These are phyloP conservation scores for Glycine latifolia DNA, from an alignment of 306 rosid species.

Conservation along the genomic window DNA sequence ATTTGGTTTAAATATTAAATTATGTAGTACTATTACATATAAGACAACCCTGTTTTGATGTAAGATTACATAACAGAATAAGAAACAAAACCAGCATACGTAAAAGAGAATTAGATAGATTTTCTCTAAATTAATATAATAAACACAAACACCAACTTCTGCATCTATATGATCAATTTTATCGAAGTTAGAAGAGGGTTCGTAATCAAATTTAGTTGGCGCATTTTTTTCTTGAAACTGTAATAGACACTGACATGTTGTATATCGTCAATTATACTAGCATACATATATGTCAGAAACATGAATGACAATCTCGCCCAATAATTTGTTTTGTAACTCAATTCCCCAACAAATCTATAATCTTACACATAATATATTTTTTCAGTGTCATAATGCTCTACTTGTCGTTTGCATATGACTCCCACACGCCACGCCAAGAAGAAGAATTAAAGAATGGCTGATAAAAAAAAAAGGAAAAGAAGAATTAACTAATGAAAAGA, in stretches of 20 bases:
- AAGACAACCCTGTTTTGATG: neutral
- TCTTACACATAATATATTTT: slow-evolving; percentile 34
- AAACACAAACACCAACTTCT: neutral
- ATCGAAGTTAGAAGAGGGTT: neutral
- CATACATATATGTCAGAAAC: slow-evolving; percentile 12
- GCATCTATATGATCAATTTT: slow-evolving; percentile 23
- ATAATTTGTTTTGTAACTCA: slow-evolving; percentile 41
- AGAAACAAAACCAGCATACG: too few species aligned
- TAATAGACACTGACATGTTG: neutral
- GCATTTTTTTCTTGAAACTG: neutral
- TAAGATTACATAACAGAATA: neutral
- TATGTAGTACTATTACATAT: neutral
- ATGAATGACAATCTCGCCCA: slow-evolving; percentile 43
- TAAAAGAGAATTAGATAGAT: neutral
- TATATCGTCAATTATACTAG: neutral
- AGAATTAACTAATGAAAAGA: too few species aligned
- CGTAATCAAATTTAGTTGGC: neutral
- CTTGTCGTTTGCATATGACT: slow-evolving; percentile 45
- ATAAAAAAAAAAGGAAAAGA: too few species aligned
- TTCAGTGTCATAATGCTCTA: slow-evolving; percentile 29
- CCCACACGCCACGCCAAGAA: slow-evolving; percentile 1
- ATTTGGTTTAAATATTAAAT: slow-evolving; percentile 15
- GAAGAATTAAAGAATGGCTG: too few species aligned
- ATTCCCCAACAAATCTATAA: slow-evolving; percentile 46
- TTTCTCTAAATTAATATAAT: neutral